Base-by-base conservation (phyloP, 768 basidiomycete genomes). In the Pleurotus platypus region DNA sequence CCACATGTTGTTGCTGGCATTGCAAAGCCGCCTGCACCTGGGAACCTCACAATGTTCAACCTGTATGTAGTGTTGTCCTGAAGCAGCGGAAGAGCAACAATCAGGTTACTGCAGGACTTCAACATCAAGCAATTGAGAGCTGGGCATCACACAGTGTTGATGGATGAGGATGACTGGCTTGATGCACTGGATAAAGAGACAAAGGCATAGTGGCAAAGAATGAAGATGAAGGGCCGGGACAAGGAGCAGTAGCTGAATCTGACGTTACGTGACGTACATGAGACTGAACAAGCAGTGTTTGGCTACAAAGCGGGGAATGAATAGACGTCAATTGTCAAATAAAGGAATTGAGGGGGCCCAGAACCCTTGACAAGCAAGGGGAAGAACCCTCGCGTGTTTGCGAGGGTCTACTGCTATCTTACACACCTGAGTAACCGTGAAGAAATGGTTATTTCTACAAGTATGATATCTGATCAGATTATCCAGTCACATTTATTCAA, bases 261-360 rank as follows among this genome's bases (percentile, higher is more conserved):
- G 20, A 18, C 42, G 9, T 18, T 43, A 43, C 13, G 18, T 15
- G 42, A 3, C 42, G 18, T 7, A 27, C 26, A 27, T 27, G 42
- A 15, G 42, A 18, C 42, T 4, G 18, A 15, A 18, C 18, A 18
- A 18, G 18, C 18, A 18, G 42, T 15, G 13, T 15, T 15, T 15
- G 42, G 42, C 42, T 15, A 43, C 13, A 9, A 15, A 4, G 42
- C 4, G 42, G 5, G 18, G 5, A 18, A 43, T 11, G 11, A 43
- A 43, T 18, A 43, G 4, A 43, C 5, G 18, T 43, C 18, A 27
- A 27, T 43, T 43, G 42, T 18, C 13, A 15, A 43, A 43, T 18
- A 43, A 35, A 12, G 37, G 2, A 43, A 15, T 37, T 26, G 26
- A 35, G 35, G 20, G 37, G 78, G 24, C 18, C 13, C 13, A 12